These are phyloP conservation scores for Viridothelium virens DNA, from an alignment of 495 filamentous ascomycete species.

Conservation along the genomic window DNA sequence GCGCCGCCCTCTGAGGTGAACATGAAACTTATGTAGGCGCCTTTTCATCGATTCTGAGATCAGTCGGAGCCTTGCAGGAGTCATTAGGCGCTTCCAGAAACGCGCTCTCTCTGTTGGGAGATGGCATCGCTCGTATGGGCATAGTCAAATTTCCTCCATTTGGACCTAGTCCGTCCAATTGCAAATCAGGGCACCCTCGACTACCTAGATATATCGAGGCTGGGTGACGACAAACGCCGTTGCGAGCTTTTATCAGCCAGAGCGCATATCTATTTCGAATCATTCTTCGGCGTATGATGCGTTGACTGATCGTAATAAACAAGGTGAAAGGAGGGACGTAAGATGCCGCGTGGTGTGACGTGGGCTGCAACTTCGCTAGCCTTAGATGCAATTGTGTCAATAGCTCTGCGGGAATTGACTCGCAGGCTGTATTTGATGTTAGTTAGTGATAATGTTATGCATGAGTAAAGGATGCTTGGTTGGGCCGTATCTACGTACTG, in stretches of 20 bases:
- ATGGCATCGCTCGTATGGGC: neutral
- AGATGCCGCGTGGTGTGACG: neutral
- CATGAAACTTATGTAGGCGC: too few relatives aligned
- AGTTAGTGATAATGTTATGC: constrained; percentile 9
- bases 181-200: neutral
- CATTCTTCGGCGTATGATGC: neutral
- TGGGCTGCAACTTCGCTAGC: neutral
- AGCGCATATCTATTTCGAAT: neutral
- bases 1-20: too few relatives aligned
- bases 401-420: constrained; percentile 30
- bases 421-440: constrained; percentile 23
- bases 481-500: constrained; percentile 47
- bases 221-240: neutral
- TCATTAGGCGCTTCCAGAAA: neutral
- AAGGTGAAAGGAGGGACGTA: neutral
- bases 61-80: neutral
- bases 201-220: neutral
- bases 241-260: neutral
- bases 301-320: too few relatives aligned
- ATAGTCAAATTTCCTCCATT: neutral
- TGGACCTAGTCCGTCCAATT: neutral
- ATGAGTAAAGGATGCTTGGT: neutral
- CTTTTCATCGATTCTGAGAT: neutral
- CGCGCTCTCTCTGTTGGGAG: neutral
- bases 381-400: constrained; percentile 12